These are phyloP conservation scores for Xerocomus potaroensis DNA, from an alignment of 768 basidiomycete species.

Conservation along the genomic window DNA sequence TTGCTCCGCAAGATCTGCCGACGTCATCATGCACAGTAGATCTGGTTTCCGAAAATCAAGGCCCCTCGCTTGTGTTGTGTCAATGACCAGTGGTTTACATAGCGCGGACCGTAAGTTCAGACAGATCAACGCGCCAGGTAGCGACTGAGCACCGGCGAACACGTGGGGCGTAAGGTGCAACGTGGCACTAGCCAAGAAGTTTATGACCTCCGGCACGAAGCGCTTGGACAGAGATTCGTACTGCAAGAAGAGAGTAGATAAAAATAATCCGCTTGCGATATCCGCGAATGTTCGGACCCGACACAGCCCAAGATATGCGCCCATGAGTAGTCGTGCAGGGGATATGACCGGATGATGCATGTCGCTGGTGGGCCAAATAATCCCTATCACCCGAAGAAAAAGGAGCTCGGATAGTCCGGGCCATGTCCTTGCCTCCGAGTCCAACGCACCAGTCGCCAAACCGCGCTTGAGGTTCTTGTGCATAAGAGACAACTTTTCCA, in stretches of 20 bases:
- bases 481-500: slow-evolving; percentile 82
- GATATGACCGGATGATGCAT: slow-evolving; percentile 86
- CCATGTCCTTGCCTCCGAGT: slow-evolving; percentile 73
- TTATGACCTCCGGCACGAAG: slow-evolving; percentile 83
- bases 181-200: slow-evolving; percentile 69
- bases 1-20: slow-evolving; percentile 42
- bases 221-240: slow-evolving; percentile 85
- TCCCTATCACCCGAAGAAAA: slow-evolving; percentile 75
- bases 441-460: slow-evolving; percentile 61
- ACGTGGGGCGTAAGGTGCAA: slow-evolving; percentile 69
- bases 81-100: slow-evolving; percentile 38
- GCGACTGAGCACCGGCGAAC: slow-evolving; percentile 39
- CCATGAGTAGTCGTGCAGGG: slow-evolving; percentile 83
- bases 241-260: slow-evolving; percentile 80
- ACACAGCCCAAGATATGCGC: slow-evolving; percentile 82
- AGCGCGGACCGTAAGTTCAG: slow-evolving; percentile 61
- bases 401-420: slow-evolving; percentile 80
- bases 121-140: slow-evolving; percentile 69
- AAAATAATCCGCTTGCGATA: slow-evolving; percentile 80
- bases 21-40: slow-evolving; percentile 40
- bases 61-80: slow-evolving; percentile 37
- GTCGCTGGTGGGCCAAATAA: slow-evolving; percentile 92
- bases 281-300: slow-evolving; percentile 74
- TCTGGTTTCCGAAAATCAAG: slow-evolving; percentile 42
- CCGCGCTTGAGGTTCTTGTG: slow-evolving; percentile 90